These are phyloP conservation scores for Catunica adiposa DNA, from an alignment of 2,329 filamentous ascomycete genomes.

Conservation along the genomic window DNA sequence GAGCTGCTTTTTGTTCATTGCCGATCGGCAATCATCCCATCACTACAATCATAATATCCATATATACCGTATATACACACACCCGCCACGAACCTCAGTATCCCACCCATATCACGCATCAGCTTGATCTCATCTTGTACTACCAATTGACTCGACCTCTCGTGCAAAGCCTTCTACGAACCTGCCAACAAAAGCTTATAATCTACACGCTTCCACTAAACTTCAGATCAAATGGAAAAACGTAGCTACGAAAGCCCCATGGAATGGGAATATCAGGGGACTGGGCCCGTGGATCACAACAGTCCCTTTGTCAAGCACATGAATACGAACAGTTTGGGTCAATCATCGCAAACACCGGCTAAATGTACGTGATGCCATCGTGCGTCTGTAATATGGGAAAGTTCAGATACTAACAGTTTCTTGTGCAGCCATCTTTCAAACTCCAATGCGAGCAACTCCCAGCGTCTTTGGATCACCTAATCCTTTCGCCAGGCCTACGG, in stretches of 20 bases:
- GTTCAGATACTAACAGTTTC: background rate
- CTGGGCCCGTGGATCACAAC: conserved; percentile 40
- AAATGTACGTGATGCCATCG: background rate
- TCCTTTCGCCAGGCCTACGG: conserved; percentile 22
- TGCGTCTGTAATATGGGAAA: background rate
- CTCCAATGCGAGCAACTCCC: conserved; percentile 16
- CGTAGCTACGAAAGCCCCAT: conserved; percentile 44
- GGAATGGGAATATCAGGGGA: conserved; percentile 49
- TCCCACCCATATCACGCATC: too few relatives aligned
- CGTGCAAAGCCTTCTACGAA: background rate
- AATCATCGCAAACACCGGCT: conserved; percentile 18
- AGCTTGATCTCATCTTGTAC: too few relatives aligned
- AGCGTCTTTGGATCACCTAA: conserved; percentile 17
- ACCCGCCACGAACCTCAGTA: too few relatives aligned
- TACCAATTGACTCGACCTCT: too few relatives aligned
- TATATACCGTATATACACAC: too few relatives aligned
- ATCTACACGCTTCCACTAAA: background rate
- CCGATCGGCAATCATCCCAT: too few relatives aligned
- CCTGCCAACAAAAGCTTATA: background rate
- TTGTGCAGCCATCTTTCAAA: background rate
- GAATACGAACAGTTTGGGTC: background rate
- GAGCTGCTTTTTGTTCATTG: too few relatives aligned
- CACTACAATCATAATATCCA: too few relatives aligned
- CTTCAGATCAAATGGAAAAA: conserved; percentile 29
- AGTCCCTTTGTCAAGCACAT: conserved; percentile 36